Base-by-base conservation (phyloP, 2,329 filamentous ascomycete genomes). In the Ceratocystis smalleyi region DNA sequence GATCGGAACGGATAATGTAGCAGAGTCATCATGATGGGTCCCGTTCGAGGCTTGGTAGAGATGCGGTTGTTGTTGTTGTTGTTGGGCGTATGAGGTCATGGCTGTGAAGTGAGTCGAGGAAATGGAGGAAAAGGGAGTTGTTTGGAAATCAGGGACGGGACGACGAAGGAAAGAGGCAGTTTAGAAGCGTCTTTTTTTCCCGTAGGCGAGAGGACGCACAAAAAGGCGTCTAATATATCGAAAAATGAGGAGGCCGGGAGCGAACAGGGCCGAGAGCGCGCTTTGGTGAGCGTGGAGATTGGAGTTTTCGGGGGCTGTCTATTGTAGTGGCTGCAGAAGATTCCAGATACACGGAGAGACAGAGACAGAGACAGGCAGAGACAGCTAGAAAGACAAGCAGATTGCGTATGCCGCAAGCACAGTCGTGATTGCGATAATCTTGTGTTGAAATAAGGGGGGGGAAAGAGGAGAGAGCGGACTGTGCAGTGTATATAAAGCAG, bases 161-260 rank as follows among this genome's bases (percentile, higher is more conserved):
- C 19, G 22, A 51, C 6, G 10, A 24, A 51, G 22, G 19, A 27
- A 22, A 22, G 3, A 27, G 19, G 5, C 1, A 1, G 15, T 27
- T 40, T 40, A 4, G 7, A n/a, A 51, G 47, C 47, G 47, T 3
- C 27, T 27, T 27, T 10, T 27, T 51, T 51, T 10, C 8, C 24
- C 10, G 47, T 22, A 27, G 24, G 22, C 19, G n/a, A 57, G 51
- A 32, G n/a, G 45, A 49, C 17, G 2, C 45, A 10, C 45, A 30
- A 30, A 30, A 24, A 19, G 51, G 27, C 51, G 51, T 30, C 32
- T 32, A 30, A 32, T 35, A n/a, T 27, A 6, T 32, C 24, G 27
- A 49, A 61, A 61, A 61, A 61, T 40, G 59, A 61, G 59, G 59
- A 61, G 59, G 59, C 43, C 59, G 59, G 59, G 59, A 12, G 5